These are phyloP conservation scores for Dipteronia sinensis DNA, from an alignment of 345 rosid genomes.

Conservation along the genomic window DNA sequence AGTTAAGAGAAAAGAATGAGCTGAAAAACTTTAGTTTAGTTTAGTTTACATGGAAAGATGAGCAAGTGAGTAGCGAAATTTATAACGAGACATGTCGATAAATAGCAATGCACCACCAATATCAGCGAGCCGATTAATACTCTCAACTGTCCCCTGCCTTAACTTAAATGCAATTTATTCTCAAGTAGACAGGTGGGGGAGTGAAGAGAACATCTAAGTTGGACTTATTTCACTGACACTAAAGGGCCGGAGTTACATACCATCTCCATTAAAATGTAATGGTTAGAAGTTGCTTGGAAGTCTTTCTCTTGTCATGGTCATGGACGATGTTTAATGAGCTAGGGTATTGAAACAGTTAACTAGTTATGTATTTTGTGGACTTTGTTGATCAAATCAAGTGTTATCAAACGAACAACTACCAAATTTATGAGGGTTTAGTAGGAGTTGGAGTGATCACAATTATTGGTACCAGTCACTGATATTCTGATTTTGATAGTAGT, in stretches of 20 bases:
- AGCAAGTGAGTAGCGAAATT: constrained; percentile 11
- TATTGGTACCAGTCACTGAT: no score
- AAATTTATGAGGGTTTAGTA: constrained; percentile 33
- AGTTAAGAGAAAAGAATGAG: background rate
- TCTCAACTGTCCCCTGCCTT: constrained; percentile 43
- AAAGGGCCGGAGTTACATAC: no score
- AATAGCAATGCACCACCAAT: constrained; percentile 2
- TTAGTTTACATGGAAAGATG: constrained; percentile 15
- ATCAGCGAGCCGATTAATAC: constrained; percentile 21
- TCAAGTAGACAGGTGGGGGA: constrained; percentile 20
- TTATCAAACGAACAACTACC: constrained; percentile 24
- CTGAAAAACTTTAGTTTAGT: constrained; percentile 7
- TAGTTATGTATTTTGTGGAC: no score
- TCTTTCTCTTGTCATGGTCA: no score
- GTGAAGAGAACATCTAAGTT: constrained; percentile 7
- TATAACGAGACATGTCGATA: constrained; percentile 18
- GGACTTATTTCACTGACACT: background rate
- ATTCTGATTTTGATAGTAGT: no score
- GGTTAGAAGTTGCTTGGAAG: no score
- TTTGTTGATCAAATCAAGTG: no score
- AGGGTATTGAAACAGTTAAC: no score
- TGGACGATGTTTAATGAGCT: no score
- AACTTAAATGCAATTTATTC: constrained; percentile 30
- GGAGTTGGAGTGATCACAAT: background rate
- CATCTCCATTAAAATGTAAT: no score